phyloP scores from a whole-genome alignment of 352 stramenopile genomes.

The Halophytophthora polymorphica region DNA sequence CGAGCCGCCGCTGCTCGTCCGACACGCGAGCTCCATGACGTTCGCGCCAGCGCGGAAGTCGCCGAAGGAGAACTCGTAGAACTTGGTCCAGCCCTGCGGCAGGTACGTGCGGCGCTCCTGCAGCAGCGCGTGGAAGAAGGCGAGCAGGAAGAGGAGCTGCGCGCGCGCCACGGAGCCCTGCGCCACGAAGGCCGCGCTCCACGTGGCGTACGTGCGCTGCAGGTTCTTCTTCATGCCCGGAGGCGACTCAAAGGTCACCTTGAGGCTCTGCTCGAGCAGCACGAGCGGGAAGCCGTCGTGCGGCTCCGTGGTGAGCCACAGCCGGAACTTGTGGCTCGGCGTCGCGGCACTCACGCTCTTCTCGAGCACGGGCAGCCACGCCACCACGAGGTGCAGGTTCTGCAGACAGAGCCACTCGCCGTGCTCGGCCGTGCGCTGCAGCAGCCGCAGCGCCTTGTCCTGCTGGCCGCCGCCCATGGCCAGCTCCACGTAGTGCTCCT shows the following conservation, averaged over 20 bases:
- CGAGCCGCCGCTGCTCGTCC: slow-evolving; percentile 23
- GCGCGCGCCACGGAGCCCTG: slow-evolving; percentile 37
- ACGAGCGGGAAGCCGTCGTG: slow-evolving; percentile 90
- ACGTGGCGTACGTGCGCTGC: slow-evolving; percentile 89
- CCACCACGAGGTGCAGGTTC: slow-evolving; percentile 94
- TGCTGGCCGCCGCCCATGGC: slow-evolving; percentile 95
- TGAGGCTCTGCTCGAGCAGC: slow-evolving; percentile 91
- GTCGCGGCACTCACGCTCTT: slow-evolving; percentile 83
- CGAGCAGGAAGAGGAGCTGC: slow-evolving; percentile 86
- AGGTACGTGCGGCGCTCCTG: slow-evolving; percentile 91
- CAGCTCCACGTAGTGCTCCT: slow-evolving; percentile 90
- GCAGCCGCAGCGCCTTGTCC: slow-evolving; percentile 84
- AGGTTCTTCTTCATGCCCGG: slow-evolving; percentile 96
- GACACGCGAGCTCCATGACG: slow-evolving; percentile 81
- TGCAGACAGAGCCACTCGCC: slow-evolving; percentile 95
- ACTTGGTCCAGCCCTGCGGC: slow-evolving; percentile 95
- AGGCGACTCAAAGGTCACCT: slow-evolving; percentile 95
- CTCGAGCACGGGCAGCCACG: slow-evolving; percentile 91
- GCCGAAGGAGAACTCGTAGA: slow-evolving; percentile 95
- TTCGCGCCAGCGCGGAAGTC: slow-evolving; percentile 92
- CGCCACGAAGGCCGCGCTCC: slow-evolving; percentile 76
- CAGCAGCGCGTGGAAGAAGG: slow-evolving; percentile 88
- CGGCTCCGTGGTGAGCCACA: slow-evolving; percentile 95
- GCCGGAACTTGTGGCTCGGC: slow-evolving; percentile 84
- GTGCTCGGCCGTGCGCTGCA: slow-evolving; percentile 70